phyloP scores from a whole-genome alignment of 305 asterid genomes.

The Solanum hybrid region DNA sequence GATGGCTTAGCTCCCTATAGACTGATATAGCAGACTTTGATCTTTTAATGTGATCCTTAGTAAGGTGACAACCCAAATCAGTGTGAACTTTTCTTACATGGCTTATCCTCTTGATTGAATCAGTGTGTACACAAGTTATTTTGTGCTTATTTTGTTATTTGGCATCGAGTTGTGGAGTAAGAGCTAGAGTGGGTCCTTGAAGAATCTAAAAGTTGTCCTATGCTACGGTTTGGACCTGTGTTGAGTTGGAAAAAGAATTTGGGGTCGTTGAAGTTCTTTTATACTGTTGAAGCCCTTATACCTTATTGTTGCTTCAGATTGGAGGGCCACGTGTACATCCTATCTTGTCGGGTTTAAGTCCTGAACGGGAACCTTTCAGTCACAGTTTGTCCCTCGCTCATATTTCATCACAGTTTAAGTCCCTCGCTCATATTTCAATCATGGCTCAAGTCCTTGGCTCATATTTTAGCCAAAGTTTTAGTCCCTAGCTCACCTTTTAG shows the following conservation, averaged over 20 bases:
- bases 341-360: too few species aligned
- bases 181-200: not conserved
- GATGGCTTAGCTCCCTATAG: not conserved
- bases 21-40: not conserved
- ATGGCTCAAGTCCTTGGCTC: not conserved
- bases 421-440: too few species aligned
- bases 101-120: not conserved
- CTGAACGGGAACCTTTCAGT: too few species aligned
- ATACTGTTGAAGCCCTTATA: too few species aligned
- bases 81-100: not conserved
- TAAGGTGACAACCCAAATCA: not conserved
- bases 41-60: not conserved
- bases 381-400: not conserved
- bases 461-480: not conserved
- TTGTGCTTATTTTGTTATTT: not conserved
- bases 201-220: not conserved
- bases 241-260: not conserved
- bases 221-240: not conserved
- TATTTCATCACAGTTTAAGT: not conserved
- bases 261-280: not conserved
- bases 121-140: not conserved
- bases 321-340: not conserved
- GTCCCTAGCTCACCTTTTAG: not conserved
- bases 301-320: not conserved
- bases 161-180: not conserved